phyloP scores from a whole-genome alignment of 768 basidiomycete genomes.

The Xerocomus brunneocitrinus region DNA sequence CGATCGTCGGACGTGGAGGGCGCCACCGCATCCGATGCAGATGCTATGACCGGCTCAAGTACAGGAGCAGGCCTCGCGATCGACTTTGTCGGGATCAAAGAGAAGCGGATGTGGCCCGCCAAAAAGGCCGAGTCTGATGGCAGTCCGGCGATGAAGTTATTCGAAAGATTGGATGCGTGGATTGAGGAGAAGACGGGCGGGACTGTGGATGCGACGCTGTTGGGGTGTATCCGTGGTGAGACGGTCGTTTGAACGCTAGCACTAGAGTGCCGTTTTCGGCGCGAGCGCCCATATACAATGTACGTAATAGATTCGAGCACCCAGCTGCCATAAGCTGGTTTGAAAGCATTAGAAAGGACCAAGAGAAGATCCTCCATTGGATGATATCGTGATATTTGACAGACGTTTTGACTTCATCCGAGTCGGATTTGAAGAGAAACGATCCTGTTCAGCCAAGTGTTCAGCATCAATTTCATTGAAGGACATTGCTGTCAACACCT shows the following conservation, averaged over 20 bases:
- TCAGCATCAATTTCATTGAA: no score
- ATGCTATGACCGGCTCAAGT: neutral
- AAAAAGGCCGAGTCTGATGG: constrained; percentile 48
- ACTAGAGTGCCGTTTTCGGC: neutral
- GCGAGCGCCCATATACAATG: neutral
- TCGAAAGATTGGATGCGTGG: constrained; percentile 73
- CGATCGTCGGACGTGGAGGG: neutral
- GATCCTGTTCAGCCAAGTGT: no score
- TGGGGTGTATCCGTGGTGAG: constrained; percentile 70
- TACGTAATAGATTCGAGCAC: neutral
- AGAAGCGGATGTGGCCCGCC: constrained; percentile 82
- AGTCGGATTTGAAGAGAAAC: no score
- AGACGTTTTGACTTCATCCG: no score
- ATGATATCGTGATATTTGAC: no score
- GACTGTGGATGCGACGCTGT: constrained; percentile 60
- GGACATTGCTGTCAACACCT: no score
- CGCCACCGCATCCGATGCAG: neutral
- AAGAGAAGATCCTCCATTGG: no score
- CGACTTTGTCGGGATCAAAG: constrained; percentile 79
- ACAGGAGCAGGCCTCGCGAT: constrained; percentile 39
- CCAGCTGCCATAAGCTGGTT: neutral
- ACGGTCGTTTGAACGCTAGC: constrained; percentile 32
- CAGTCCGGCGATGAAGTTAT: constrained; percentile 63
- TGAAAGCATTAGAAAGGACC: no score
- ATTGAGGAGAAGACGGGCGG: constrained; percentile 58